These are phyloP conservation scores for Fusarium liriodendri DNA, from an alignment of 2,329 filamentous ascomycete species.

Conservation along the genomic window DNA sequence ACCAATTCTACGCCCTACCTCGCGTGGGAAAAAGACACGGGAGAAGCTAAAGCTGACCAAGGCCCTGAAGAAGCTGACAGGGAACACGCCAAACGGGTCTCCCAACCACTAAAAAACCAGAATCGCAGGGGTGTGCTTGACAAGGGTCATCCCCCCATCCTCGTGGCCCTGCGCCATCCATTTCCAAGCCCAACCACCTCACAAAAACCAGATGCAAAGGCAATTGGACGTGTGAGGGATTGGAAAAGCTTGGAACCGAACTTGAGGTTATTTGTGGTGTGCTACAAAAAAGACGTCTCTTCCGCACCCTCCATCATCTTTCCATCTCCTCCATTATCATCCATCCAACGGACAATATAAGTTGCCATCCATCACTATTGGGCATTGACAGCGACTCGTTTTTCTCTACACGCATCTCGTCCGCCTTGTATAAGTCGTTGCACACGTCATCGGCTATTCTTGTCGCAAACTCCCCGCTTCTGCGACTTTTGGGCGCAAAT, in stretches of 20 bases:
- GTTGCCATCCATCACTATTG: neutral
- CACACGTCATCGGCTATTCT: conserved; percentile 4
- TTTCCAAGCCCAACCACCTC: conserved; percentile 36
- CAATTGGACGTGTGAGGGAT: neutral
- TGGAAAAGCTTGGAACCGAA: conserved; percentile 7
- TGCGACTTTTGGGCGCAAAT: conserved; percentile 1
- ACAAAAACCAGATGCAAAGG: neutral
- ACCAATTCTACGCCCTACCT: neutral
- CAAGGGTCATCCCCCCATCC: conserved; percentile 31
- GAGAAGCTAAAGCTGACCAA: neutral
- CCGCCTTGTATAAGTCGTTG: conserved; percentile 12
- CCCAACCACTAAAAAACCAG: conserved; percentile 31
- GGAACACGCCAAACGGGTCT: neutral
- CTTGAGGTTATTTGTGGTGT: neutral
- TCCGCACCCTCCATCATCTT: conserved; percentile 24
- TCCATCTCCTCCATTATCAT: neutral
- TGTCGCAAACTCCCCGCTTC: conserved; percentile 4
- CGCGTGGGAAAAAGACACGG: neutral
- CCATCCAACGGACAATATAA: conserved; percentile 9
- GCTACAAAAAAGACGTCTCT: conserved; percentile 30
- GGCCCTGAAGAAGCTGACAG: neutral
- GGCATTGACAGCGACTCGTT: neutral
- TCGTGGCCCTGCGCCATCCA: conserved; percentile 35
- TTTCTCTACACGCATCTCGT: neutral
- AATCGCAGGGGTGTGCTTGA: conserved; percentile 17